Evolutionary conservation across 202 grass and related monocot species (phyloP), one percentile per base, ranked within the genome.

Genomic region (Panicum hallii): DNA sequence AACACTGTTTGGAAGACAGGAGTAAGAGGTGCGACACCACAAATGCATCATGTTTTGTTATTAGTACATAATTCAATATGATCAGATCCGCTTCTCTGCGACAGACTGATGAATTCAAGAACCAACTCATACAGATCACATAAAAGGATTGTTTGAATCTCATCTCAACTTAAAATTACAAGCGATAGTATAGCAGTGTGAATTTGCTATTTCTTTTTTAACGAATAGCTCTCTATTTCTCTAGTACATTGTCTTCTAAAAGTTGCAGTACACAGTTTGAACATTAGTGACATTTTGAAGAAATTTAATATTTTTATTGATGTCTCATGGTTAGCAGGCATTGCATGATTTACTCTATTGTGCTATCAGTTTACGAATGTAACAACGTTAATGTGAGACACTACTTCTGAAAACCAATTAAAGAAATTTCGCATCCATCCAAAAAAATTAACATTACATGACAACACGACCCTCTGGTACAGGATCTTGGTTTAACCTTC

Each of bases 1-100:
- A 92, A 94, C 77, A 97, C 94, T 11, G 92, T 97, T 41, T 97
- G 94, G 94, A 97, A 97, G 81, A 94, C 90, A 43, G 86, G 83
- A 67, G 81, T 97, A 69, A 84, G 82, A 97, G 94, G 94, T 94
- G 38, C 42, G 40, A 53, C 62, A 50, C n/a, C 41, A 50, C 30
- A 53, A 9, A 45, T 4, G 9, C 36, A n/a, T 22, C 4, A 0
- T 69, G 63, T 45, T 49, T 70, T n/a, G 58, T 64, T 48, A 67
- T 50, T 66, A 75, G 5, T 41, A 41, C 61, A 58, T 11, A 14
- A 30, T 6, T 56, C 20, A 10, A 30, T 11, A 0, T 69, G 20
- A 47, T 61, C 22, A 47, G 11, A 74, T 65, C 46, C 66, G 8
- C 1, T 40, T 52, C 30, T 23, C 20, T 45, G 52, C 8, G 9